These are phyloP conservation scores for Skeletonema menzelii DNA, from an alignment of 108 stramenopile species.

Conservation along the genomic window DNA sequence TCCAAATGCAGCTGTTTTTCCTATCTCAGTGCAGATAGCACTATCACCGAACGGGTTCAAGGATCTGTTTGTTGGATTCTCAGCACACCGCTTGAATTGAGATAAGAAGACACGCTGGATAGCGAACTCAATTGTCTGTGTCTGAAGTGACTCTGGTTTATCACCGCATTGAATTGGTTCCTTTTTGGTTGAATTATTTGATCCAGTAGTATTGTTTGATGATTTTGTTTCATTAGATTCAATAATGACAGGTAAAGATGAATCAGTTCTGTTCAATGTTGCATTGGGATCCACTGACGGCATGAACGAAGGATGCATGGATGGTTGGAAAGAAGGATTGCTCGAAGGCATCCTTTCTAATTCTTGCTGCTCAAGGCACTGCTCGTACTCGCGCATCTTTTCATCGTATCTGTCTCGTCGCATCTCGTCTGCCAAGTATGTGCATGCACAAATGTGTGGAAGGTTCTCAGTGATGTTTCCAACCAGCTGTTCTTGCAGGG, in stretches of 20 bases:
- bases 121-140: neutral
- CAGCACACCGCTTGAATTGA: neutral
- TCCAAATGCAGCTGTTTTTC: neutral
- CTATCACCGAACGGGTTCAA: neutral
- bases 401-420: neutral
- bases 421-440: neutral
- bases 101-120: neutral
- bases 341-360: neutral
- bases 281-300: neutral
- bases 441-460: neutral
- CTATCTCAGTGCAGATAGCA: neutral
- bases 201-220: neutral
- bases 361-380: neutral
- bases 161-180: neutral
- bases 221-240: neutral
- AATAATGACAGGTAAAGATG: neutral
- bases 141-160: neutral
- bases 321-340: neutral
- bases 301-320: neutral
- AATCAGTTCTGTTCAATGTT: neutral
- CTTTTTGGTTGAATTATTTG: neutral
- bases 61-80: neutral
- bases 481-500: neutral
- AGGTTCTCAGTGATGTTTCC: neutral
- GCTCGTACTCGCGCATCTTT: neutral